These are phyloP conservation scores for Helminthosporium solani DNA, from an alignment of 2,329 filamentous ascomycete genomes.

Conservation along the genomic window DNA sequence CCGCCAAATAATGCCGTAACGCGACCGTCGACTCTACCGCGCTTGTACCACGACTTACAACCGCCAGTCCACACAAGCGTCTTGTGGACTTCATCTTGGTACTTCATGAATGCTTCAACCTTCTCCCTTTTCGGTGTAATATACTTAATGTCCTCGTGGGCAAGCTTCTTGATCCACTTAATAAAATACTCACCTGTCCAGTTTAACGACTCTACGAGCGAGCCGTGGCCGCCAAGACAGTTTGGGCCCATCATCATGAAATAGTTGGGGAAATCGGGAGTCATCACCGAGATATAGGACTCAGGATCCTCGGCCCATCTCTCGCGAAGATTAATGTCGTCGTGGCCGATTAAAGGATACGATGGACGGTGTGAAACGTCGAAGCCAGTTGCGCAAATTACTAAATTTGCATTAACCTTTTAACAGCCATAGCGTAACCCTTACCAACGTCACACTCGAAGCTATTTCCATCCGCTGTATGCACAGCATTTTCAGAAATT, in stretches of 20 bases:
- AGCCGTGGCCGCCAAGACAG: no score
- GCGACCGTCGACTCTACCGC: constrained; percentile 57
- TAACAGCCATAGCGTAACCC: no score
- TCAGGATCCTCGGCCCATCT: no score
- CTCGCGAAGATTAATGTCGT: no score
- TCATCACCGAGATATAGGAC: no score
- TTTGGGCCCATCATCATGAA: no score
- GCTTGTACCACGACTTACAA: constrained; percentile 73
- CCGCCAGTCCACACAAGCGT: constrained; percentile 58
- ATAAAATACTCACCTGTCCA: constrained; percentile 54
- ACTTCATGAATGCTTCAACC: constrained; percentile 64
- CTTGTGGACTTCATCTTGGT: constrained; percentile 53
- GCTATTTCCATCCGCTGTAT: constrained; percentile 40
- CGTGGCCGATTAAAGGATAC: no score
- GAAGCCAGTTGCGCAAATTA: no score
- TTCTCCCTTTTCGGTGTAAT: constrained; percentile 60
- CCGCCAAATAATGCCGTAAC: constrained; percentile 72
- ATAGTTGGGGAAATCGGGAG: no score
- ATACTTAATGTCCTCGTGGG: constrained; percentile 64
- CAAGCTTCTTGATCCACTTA: constrained; percentile 66
- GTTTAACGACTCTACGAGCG: no score
- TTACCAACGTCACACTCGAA: constrained; percentile 53
- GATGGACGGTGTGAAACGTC: no score
- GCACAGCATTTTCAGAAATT: constrained; percentile 42
- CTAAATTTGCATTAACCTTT: no score